These are phyloP conservation scores for Brassica rapa DNA, from an alignment of 345 rosid genomes.

Conservation along the genomic window DNA sequence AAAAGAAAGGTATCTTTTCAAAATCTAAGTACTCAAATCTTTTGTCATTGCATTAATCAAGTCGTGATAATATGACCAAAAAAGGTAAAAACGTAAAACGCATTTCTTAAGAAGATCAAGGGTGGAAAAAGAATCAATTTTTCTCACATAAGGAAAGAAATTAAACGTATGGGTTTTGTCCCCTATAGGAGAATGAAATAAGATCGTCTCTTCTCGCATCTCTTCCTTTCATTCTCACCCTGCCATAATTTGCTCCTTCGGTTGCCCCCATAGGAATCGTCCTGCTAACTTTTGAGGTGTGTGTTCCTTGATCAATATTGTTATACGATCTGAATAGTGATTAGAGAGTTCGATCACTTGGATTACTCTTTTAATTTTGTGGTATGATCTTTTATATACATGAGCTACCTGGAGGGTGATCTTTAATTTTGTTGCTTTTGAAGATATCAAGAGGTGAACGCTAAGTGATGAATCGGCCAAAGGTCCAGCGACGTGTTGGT, in stretches of 20 bases:
- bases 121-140: not conserved
- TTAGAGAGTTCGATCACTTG: not conserved
- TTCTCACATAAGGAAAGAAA: not conserved
- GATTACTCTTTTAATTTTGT: not conserved
- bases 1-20: not conserved
- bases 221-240: not conserved
- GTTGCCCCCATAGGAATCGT: no score
- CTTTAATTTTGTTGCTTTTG: not conserved
- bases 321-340: not conserved
- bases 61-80: not conserved
- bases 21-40: not conserved
- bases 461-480: conserved; percentile 34
- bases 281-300: not conserved
- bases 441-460: conserved; percentile 16
- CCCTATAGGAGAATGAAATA: not conserved
- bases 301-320: not conserved
- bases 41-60: not conserved
- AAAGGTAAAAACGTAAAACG: not conserved
- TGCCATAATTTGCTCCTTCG: no score
- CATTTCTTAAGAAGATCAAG: not conserved
- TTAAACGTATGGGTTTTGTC: not conserved
- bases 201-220: not conserved
- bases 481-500: conserved; percentile 86
- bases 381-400: not conserved
- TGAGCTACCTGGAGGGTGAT: no score